Evolutionary conservation across 306 rosid genomes (phyloP), one percentile per base, ranked within the genome.

Genomic region (Corylus heterophylla): DNA sequence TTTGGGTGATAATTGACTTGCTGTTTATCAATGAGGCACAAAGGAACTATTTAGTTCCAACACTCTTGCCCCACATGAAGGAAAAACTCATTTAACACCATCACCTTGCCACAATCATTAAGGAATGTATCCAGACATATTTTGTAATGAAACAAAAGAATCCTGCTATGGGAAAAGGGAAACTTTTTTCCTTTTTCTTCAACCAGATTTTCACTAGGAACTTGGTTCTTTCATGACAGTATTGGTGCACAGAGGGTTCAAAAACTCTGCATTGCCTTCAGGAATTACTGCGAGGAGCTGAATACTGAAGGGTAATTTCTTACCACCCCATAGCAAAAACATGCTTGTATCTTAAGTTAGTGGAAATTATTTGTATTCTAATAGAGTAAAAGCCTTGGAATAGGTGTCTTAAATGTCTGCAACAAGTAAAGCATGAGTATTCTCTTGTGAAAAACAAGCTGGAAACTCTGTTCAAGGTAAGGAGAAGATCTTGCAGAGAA

Each of bases 171-270:
- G 47, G 45, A 5, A 63, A 14, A 31, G 17, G 31, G 31, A 49
- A 49, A 22, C 72, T 42, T 8, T 39, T n/a, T 67, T 51, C 14
- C 52, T 62, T 22, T 74, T 44, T 77, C 62, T 71, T 74, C 11
- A 14, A 39, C 54, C 6, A 17, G 48, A 55, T 45, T 52, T 80
- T 87, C 66, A 78, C 68, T 78, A 69, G 66, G 69, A 58, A 50
- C 54, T 27, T 75, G 80, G 49, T 37, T 76, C 29, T 25, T 83
- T 84, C 63, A 76, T 75, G 62, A 74, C 90, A 94, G 98, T 86
- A 87, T 94, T 85, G 98, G 98, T 0, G 97, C 97, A 75, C 90
- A 89, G 79, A 86, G 92, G 75, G 93, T 92, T 83, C 96, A 90
- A 42, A 86, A 67, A 5, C 88, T 71, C 56, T 92, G 98, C 89